These are phyloP conservation scores for Scleromitrula shiraiana DNA, from an alignment of 2,329 filamentous ascomycete species.

Conservation along the genomic window DNA sequence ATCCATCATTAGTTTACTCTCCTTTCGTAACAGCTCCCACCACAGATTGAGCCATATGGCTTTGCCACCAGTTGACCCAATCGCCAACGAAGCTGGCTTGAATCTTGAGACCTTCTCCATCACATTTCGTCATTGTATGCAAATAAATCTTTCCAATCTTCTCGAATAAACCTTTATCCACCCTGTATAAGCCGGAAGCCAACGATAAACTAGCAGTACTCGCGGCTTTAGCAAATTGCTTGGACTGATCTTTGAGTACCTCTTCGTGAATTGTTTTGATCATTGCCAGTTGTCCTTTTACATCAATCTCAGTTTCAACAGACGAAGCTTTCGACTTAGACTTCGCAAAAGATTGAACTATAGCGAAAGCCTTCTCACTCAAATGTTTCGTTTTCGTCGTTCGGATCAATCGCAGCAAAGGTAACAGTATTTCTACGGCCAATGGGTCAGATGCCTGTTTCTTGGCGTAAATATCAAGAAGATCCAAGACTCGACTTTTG, in stretches of 20 bases:
- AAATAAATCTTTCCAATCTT: slow-evolving; percentile 57
- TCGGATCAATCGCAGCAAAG: slow-evolving; percentile 67
- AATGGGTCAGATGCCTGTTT: slow-evolving; percentile 63
- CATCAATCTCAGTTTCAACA: slow-evolving; percentile 37
- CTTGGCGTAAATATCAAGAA: slow-evolving; percentile 78
- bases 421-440: slow-evolving; percentile 62
- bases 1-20: neutral
- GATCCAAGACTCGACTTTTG: slow-evolving; percentile 86
- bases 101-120: slow-evolving; percentile 49
- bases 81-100: slow-evolving; percentile 61
- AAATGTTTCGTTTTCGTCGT: slow-evolving; percentile 72
- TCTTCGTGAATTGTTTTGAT: slow-evolving; percentile 62
- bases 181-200: slow-evolving; percentile 51
- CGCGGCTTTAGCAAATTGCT: slow-evolving; percentile 65
- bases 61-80: slow-evolving; percentile 66
- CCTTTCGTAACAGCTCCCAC: neutral
- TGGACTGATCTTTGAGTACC: slow-evolving; percentile 53
- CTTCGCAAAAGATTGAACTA: slow-evolving; percentile 66
- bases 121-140: slow-evolving; percentile 51
- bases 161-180: slow-evolving; percentile 44
- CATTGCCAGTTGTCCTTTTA: slow-evolving; percentile 37
- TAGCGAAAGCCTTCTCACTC: slow-evolving; percentile 61
- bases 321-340: slow-evolving; percentile 48
- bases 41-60: slow-evolving; percentile 29
- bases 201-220: slow-evolving; percentile 65